These are phyloP conservation scores for Rubroshorea leprosula DNA, from an alignment of 345 rosid species.

Conservation along the genomic window DNA sequence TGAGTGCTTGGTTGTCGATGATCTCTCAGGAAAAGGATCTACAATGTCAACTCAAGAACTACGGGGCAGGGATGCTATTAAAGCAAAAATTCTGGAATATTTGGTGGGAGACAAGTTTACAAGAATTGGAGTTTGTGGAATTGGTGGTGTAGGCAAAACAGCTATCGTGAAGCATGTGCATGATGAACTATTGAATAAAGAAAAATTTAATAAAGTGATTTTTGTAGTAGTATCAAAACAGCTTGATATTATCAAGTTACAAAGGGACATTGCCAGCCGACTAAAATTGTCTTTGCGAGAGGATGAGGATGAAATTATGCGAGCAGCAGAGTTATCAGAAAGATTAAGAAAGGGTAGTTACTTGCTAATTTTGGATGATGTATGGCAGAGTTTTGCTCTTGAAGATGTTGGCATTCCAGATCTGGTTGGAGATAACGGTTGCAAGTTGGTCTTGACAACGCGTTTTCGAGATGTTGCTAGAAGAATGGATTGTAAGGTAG, in stretches of 20 bases:
- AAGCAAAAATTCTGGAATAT: not conserved
- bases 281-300: not conserved
- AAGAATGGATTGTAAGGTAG: not conserved
- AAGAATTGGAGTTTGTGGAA: slow-evolving; percentile 19
- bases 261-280: slow-evolving; percentile 8
- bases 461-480: not conserved
- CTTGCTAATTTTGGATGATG: slow-evolving; percentile 23
- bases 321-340: slow-evolving; percentile 3
- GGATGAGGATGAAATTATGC: not conserved
- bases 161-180: not conserved
- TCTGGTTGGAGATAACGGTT: not conserved
- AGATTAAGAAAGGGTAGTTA: not conserved
- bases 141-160: slow-evolving; percentile 18
- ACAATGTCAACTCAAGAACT: not conserved
- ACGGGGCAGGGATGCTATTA: not conserved
- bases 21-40: too few species aligned
- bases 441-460: slow-evolving; percentile 3
- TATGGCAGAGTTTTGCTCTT: slow-evolving; percentile 3
- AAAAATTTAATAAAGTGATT: not conserved
- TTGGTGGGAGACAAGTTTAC: slow-evolving; percentile 1
- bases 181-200: not conserved
- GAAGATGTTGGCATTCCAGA: slow-evolving; percentile 17
- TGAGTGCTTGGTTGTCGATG: not conserved
- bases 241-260: slow-evolving; percentile 6
- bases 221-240: slow-evolving; percentile 20